A percentile compares a stretch with the other conserved stretches of the same genome.
Conservation (phyloP, 2,329 filamentous ascomycete species). For the Botrytis paeoniae region DNA sequence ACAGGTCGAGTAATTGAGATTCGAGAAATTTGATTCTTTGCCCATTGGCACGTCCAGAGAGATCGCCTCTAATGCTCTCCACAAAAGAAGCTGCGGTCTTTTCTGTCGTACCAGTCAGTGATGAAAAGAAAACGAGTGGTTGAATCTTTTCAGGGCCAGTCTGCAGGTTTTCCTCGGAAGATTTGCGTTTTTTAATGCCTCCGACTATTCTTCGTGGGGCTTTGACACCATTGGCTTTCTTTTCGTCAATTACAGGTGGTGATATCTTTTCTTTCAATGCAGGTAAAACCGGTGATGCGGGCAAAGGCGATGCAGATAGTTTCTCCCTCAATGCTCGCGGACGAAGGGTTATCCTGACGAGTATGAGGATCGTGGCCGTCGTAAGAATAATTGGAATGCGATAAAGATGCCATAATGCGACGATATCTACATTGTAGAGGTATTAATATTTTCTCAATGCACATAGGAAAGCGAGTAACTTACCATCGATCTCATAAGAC, state of each 20-base stretch:
- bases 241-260: conserved; percentile 21
- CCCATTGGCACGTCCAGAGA: conserved; percentile 27
- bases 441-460: not conserved
- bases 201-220: conserved; percentile 40
- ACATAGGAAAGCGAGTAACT: not conserved
- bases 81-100: conserved; percentile 64
- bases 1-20: conserved; percentile 71
- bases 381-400: conserved; percentile 45
- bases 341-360: conserved; percentile 38
- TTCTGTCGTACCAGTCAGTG: conserved; percentile 80
- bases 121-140: conserved; percentile 83
- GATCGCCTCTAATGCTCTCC: conserved; percentile 47
- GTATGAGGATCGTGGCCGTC: conserved; percentile 40
- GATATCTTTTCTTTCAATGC: conserved; percentile 30
- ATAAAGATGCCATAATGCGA: conserved; percentile 46
- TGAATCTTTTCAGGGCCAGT: conserved; percentile 53
- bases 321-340: conserved; percentile 35
- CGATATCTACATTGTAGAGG: conserved; percentile 27
- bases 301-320: conserved; percentile 35
- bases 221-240: conserved; percentile 34
- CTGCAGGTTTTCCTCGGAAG: conserved; percentile 36
- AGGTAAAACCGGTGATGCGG: conserved; percentile 27
- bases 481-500: conserved; percentile 28
- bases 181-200: conserved; percentile 33
- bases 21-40: conserved; percentile 45